These are phyloP conservation scores for Lathyrus oleraceus DNA, from an alignment of 306 rosid genomes.

Conservation along the genomic window DNA sequence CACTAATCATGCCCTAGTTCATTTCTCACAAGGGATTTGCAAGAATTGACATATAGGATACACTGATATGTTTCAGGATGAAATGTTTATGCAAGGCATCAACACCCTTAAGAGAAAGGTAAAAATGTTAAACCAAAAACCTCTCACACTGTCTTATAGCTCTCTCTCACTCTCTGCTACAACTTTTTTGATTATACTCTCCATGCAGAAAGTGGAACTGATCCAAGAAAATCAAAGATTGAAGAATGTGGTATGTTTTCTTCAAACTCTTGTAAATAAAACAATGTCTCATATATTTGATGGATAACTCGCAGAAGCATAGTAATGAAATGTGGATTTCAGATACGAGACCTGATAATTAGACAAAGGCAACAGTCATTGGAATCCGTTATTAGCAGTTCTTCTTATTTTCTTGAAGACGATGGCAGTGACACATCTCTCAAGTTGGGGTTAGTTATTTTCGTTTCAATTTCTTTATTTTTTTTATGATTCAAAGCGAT, in stretches of 20 bases:
- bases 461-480: too few species aligned
- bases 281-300: neutral
- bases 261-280: too few species aligned
- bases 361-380: constrained; percentile 38
- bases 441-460: constrained; percentile 39
- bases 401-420: constrained; percentile 38
- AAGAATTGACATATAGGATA: neutral
- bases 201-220: constrained; percentile 30
- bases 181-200: neutral
- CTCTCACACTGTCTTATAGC: neutral
- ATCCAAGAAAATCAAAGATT: constrained; percentile 35
- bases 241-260: constrained; percentile 33
- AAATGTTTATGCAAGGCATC: constrained; percentile 31
- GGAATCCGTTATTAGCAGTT: constrained; percentile 28
- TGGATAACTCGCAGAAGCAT: neutral
- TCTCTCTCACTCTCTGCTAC: neutral
- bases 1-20: neutral
- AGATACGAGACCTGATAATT: constrained; percentile 19
- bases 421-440: constrained; percentile 37
- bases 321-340: neutral
- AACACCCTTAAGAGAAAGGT: constrained; percentile 43
- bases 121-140: constrained; percentile 1
- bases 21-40: neutral
- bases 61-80: constrained; percentile 36
- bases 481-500: too few species aligned